phyloP scores from a whole-genome alignment of 345 rosid genomes.

The Eucalyptus regnans region DNA sequence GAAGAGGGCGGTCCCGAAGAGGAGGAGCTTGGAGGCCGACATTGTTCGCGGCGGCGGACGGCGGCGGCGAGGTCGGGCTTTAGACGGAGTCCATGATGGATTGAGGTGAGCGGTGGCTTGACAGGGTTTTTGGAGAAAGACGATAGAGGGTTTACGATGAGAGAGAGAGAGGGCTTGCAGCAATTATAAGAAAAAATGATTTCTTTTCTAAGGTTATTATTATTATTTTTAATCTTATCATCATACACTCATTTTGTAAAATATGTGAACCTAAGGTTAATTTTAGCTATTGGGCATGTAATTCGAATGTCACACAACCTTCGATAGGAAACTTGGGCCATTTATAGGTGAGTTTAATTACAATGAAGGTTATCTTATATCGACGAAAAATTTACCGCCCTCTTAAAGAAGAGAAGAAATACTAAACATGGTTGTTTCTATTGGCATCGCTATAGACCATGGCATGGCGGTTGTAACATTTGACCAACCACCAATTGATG shows the following conservation, averaged over 20 bases:
- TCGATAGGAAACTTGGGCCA: rapidly evolving
- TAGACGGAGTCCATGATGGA: not conserved
- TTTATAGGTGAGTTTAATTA: not conserved
- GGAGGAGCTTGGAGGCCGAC: conserved; percentile 32
- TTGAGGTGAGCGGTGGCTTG: not conserved
- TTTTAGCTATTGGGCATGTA: rapidly evolving
- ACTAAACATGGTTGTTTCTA: rapidly evolving
- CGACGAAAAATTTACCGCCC: rapidly evolving
- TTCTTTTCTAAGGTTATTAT: not conserved
- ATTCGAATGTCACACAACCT: rapidly evolving
- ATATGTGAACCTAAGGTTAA: not conserved
- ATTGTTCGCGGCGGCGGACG: not conserved
- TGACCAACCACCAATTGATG: not conserved
- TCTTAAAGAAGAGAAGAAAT: not conserved
- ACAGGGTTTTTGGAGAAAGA: not conserved
- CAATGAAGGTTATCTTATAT: rapidly evolving
- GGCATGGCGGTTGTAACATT: rapidly evolving
- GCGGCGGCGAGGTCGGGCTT: not conserved
- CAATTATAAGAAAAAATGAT: not conserved
- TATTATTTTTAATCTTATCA: rapidly evolving
- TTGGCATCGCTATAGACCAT: rapidly evolving
- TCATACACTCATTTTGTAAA: not conserved
- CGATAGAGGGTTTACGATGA: not conserved
- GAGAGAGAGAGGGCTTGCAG: too few relatives aligned
- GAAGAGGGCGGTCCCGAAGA: conserved; percentile 25